Base-by-base conservation (phyloP, 2,329 filamentous ascomycete genomes). In the Hypoxylon sp. region DNA sequence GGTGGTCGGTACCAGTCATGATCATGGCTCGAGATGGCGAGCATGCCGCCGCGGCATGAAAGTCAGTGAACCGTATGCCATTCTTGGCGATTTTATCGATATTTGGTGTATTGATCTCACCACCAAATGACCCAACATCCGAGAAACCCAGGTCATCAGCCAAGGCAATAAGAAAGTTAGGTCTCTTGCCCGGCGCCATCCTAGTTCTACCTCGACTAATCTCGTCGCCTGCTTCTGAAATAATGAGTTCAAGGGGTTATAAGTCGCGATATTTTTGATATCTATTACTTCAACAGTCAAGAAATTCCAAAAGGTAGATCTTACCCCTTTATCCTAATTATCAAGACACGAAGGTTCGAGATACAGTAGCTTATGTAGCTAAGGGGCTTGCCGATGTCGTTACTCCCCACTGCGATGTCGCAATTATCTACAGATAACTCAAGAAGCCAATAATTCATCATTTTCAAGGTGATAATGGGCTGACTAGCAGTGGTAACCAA, bases 21-120 rank as follows among this genome's bases (percentile, higher is more conserved):
- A 87, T 77, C 84, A 87, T 87, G 12, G 83, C 81, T 26, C 83
- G 74, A 2, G 82, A 83, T 1, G 84, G 84, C 38, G 82, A 86
- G 68, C 83, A 87, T 40, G 84, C 83, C 2, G 83, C 80, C 0
- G 84, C 83, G 1, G 83, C 80, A 62, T 87, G 84, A 66, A 85
- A 87, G 60, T 86, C 80, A 0, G 82, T 86, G 62, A 86, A 83
- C 4, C 82, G 78, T 13, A 87, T 67, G 20, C 82, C 78, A 45
- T 67, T 64, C 9, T 73, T 69, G 2, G 79, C 75, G 2, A 82
- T 66, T 26, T 76, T 77, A 67, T 84, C 79, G 26, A 86, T 72
- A 60, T 82, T 79, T 0, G 82, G 82, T 0, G 82, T 86, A 25
- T 75, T 74, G 60, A 86, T 85, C 67, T 86, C 81, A 55, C 79